These are phyloP conservation scores for Cyclotella choctawhatcheeana DNA, from an alignment of 108 stramenopile species.

Conservation along the genomic window DNA sequence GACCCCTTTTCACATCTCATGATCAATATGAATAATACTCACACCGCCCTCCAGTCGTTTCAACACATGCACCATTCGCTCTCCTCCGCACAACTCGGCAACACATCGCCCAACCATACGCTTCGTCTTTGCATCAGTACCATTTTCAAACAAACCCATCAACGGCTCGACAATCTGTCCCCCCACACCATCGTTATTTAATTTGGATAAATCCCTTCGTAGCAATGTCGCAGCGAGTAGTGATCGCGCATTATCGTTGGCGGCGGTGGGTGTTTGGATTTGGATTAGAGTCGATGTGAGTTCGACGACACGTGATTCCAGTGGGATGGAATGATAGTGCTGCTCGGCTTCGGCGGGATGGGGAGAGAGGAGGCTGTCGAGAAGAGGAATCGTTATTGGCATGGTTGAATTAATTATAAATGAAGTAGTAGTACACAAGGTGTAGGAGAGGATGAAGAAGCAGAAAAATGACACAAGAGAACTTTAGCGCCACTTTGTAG, in stretches of 20 bases:
- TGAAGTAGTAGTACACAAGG: not conserved
- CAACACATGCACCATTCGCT: not conserved
- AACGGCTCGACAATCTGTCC: no score
- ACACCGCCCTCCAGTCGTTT: not conserved
- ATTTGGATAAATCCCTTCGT: not conserved
- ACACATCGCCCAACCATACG: constrained; percentile 6
- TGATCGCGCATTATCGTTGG: not conserved
- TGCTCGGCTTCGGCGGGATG: constrained; percentile 30
- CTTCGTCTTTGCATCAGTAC: not conserved
- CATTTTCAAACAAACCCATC: no score
- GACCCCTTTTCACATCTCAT: not conserved
- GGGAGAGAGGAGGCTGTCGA: constrained; percentile 48
- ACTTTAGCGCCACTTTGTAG: no score
- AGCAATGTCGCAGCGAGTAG: constrained; percentile 5
- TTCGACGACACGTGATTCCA: constrained; percentile 26
- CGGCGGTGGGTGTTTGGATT: constrained; percentile 2
- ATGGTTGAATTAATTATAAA: constrained; percentile 5
- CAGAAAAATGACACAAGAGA: not conserved
- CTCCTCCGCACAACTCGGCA: not conserved
- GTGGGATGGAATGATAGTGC: constrained; percentile 26
- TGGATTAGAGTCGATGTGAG: constrained; percentile 38
- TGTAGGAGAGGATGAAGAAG: not conserved
- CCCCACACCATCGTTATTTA: not conserved
- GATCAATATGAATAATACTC: not conserved
- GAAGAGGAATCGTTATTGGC: constrained; percentile 46